These are phyloP conservation scores for Achlya hypogyna DNA, from an alignment of 352 stramenopile species.

Conservation along the genomic window DNA sequence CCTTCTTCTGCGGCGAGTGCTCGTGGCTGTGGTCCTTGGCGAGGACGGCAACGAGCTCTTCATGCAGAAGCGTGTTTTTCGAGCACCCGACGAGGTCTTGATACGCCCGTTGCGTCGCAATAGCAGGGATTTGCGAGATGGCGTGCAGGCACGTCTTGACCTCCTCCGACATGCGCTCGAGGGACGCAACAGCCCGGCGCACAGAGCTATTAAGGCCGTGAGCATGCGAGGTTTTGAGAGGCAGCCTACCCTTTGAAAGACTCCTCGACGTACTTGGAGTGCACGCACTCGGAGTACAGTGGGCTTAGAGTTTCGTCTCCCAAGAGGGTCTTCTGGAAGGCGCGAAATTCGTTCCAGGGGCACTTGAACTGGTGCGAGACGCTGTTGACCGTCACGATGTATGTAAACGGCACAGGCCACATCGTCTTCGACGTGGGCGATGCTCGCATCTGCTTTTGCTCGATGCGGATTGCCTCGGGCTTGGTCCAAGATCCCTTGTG, in stretches of 20 bases:
- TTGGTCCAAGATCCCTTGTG: constrained; percentile 10
- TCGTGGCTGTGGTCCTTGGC: background rate
- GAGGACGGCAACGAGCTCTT: constrained; percentile 9
- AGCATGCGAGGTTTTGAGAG: background rate
- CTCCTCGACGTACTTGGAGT: background rate
- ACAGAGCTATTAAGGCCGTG: background rate
- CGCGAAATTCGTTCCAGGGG: background rate
- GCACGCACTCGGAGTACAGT: background rate
- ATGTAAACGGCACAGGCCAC: background rate
- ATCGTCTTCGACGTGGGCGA: background rate
- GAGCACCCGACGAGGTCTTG: background rate
- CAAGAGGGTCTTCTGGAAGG: background rate
- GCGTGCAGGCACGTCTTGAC: background rate
- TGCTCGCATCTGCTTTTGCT: constrained; percentile 3
- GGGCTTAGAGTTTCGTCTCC: background rate
- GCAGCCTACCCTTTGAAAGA: background rate
- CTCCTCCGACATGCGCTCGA: constrained; percentile 13
- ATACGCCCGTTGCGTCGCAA: constrained; percentile 4
- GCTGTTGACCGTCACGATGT: background rate
- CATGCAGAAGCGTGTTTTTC: background rate
- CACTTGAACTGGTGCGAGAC: constrained; percentile 8
- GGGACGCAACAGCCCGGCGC: background rate
- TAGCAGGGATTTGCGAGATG: constrained; percentile 3
- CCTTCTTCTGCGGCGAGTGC: background rate
- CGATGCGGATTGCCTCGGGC: background rate